Evolutionary conservation across 805 yeast genomes (phyloP), one percentile per base, ranked within the genome.

Genomic region (Debaryomyces prosopidis): DNA sequence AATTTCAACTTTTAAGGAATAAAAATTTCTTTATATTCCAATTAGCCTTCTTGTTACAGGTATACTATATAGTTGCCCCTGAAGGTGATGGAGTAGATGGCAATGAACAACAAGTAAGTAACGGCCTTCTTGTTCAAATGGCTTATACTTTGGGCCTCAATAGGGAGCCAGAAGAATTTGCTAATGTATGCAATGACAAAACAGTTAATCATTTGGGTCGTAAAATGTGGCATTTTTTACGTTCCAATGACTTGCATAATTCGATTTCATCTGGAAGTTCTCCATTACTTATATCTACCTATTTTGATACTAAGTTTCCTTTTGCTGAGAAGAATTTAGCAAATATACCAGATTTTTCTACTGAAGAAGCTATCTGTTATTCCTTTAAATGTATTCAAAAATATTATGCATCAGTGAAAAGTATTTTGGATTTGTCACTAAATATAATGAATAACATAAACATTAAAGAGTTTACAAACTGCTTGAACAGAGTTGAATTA

Each of bases 1-100:
- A 77, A 46, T 80, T 79, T 32, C 50, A 67, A 50, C 54, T 75
- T 11, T 60, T 75, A 67, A 59, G 73, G 17, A 74, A 69, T 46
- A 72, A 80, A 19, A 75, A 76, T 28, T 52, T 80, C 40, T 66
- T 71, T 15, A 68, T 82, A n/a, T 76, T 84, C 30, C 88, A 83
- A 55, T 81, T 81, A 57, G 82, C 82, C 1, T 62, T 81, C n/a
- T 81, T 66, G 55, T 69, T 81, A 59, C 79, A 80, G 48, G 60
- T 73, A 38, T 83, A 82, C 62, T 75, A 71, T 50, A 73, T 69
- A 47, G 67, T 73, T 46, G 76, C 85, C 9, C 85, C 87, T 1
- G 84, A 81, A 48, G 81, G 77, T 50, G 78, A 73, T 49, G 68
- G 74, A 4, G 64, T 68, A 23, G 71, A 69, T 51, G 71, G 68